Percentiles rank a stretch among this genome's conserved stretches.
phyloP scores from a whole-genome alignment of 2,329 filamentous ascomycete genomes.

The Botrytis fragariae region DNA sequence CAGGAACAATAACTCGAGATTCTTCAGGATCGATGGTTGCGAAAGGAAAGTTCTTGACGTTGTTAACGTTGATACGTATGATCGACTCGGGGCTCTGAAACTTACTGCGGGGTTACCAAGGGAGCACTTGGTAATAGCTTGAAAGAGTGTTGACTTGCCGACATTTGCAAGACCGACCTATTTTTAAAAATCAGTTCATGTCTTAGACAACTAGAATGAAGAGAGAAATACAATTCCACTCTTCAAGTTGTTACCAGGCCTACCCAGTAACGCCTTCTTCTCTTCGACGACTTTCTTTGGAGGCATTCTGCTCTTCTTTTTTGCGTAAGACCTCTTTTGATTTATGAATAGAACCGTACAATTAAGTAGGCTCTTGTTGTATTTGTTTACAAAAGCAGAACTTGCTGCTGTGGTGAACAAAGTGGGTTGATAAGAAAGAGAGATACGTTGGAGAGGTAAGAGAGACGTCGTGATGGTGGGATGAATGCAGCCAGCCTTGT shows the following conservation, averaged over 20 bases:
- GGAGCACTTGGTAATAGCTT: conserved; percentile 96
- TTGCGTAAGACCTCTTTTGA: conserved; percentile 56
- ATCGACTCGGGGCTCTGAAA: conserved; percentile 39
- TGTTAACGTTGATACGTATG: conserved; percentile 25
- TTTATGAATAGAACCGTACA: conserved; percentile 43
- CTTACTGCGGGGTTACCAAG: conserved; percentile 94
- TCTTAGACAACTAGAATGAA: background rate
- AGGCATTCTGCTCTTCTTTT: conserved; percentile 62
- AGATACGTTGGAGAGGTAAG: conserved; percentile 41
- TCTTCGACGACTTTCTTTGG: conserved; percentile 91
- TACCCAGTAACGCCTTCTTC: conserved; percentile 94
- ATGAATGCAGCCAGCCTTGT: conserved; percentile 25
- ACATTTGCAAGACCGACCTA: conserved; percentile 98
- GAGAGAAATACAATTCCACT: conserved; percentile 83
- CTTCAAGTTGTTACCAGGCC: conserved; percentile 97
- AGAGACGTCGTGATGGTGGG: conserved; percentile 34
- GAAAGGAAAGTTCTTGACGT: conserved; percentile 85
- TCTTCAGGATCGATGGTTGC: conserved; percentile 99
- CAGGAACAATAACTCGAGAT: conserved; percentile 93
- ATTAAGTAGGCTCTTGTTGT: conserved; percentile 37
- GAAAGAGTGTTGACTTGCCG: conserved; percentile 98
- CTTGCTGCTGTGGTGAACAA: conserved; percentile 52
- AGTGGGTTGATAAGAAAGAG: conserved; percentile 52
- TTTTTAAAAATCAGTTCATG: conserved; percentile 3
- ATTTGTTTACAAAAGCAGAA: conserved; percentile 42